Evolutionary conservation across 2,329 filamentous ascomycete genomes (phyloP).

Genomic region (Trichophyton schoenleinii): DNA sequence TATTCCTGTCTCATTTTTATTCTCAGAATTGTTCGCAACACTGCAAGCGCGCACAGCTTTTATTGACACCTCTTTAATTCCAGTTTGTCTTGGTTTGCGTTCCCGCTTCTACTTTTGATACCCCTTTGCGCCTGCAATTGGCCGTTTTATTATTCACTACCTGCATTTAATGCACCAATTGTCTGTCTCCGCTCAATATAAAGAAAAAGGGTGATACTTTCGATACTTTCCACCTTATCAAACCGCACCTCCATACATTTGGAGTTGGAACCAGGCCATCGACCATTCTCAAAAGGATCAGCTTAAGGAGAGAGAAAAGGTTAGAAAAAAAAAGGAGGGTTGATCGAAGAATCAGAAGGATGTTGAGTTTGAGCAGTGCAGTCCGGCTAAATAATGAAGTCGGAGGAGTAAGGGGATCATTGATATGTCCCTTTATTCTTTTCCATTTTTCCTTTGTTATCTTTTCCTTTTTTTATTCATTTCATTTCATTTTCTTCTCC

Average conservation of each 20-base stretch:
- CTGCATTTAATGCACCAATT: not conserved
- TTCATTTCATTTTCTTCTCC: slow-evolving; percentile 8
- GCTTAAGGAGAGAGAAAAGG: not conserved
- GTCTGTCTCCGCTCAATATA: not conserved
- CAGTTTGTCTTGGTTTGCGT: not conserved
- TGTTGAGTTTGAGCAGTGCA: not conserved
- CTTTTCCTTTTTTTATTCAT: slow-evolving; percentile 12
- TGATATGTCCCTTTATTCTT: slow-evolving; percentile 14
- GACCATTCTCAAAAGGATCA: not conserved
- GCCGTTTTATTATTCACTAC: not conserved
- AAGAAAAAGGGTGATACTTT: not conserved
- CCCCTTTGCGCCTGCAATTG: not conserved
- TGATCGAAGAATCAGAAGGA: not conserved
- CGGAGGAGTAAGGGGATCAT: not conserved
- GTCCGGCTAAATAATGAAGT: not conserved
- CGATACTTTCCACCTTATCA: not conserved
- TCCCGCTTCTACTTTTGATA: not conserved
- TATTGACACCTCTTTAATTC: not conserved
- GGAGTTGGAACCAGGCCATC: not conserved
- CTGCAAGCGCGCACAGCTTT: not conserved
- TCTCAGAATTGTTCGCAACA: not conserved
- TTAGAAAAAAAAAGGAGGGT: not conserved
- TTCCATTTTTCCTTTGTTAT: slow-evolving; percentile 8
- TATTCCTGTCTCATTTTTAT: not conserved
- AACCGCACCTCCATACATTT: not conserved